phyloP scores from a whole-genome alignment of 345 rosid genomes.

The Physaria fendleri region DNA sequence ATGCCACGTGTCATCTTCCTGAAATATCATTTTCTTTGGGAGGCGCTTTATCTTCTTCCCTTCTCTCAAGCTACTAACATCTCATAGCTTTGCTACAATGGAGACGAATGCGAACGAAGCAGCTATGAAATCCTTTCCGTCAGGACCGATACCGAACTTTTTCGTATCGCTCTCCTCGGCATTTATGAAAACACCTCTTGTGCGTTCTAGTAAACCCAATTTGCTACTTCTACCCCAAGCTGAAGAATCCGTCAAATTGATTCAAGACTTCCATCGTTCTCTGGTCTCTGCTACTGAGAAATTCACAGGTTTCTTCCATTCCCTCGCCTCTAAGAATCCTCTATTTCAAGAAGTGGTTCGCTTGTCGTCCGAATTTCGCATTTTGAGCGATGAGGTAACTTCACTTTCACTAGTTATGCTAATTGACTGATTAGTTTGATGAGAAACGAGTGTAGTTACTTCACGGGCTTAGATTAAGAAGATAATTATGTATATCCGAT shows the following conservation, averaged over 20 bases:
- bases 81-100: constrained; percentile 24
- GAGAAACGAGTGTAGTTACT: not conserved
- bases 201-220: constrained; percentile 26
- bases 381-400: constrained; percentile 42
- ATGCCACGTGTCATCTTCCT: constrained; percentile 14
- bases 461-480: not conserved
- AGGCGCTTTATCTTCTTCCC: constrained; percentile 26
- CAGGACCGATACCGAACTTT: constrained; percentile 21
- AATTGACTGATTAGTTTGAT: not conserved
- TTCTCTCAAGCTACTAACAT: constrained; percentile 8
- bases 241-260: constrained; percentile 27
- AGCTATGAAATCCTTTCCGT: not conserved
- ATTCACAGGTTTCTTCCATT: constrained; percentile 31
- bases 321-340: constrained; percentile 46
- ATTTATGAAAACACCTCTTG: constrained; percentile 35
- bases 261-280: constrained; percentile 41
- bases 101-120: constrained; percentile 25
- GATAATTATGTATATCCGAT: not conserved
- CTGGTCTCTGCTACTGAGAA: constrained; percentile 39
- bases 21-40: not conserved
- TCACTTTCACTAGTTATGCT: not conserved
- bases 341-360: constrained; percentile 37
- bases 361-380: constrained; percentile 39
- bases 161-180: constrained; percentile 38
- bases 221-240: constrained; percentile 20